Evolutionary conservation across 225 moss, liverwort and hornwort genomes (phyloP), one percentile per base, ranked within the genome.

Genomic region (Physcomitrium patens): DNA sequence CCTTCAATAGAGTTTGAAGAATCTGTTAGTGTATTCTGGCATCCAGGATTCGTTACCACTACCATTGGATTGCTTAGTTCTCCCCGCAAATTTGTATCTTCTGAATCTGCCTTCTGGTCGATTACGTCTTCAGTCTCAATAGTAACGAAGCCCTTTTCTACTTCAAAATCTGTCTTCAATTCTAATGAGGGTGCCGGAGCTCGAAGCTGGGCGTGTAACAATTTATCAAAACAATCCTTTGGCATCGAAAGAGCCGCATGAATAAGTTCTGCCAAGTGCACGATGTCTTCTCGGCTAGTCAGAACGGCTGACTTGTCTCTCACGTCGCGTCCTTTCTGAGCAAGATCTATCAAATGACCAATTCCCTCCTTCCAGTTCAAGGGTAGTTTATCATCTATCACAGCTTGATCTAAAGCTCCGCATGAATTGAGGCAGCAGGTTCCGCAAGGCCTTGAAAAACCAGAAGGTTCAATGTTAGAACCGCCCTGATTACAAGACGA

Each of bases 201-300:
- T 31, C 26, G 75, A 24, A 42, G 63, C 75, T 67, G 76, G 63
- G 51, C 47, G 47, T 56, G 53, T 57, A 60, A 56, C 43, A 79
- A 43, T 12, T 48, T 72, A 20, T 37, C 56, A 37, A 66, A 47
- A 53, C 61, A 48, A 74, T 63, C 31, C 7, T 74, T 72, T 19
- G 71, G 71, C 67, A 61, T 61, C 24, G 72, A 67, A 16, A 79
- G 75, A 67, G 72, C 63, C 48, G 71, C 76, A 76, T 79, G 72
- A 78, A 79, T 77, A 14, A 80, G 67, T 55, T 77, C 73, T n/a
- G 73, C 70, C 60, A 84, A 69, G 49, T 77, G 73, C 65, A 68
- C 27, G 44, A 83, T 65, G 50, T 47, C 69, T 66, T 84, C 77
- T 44, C 67, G 48, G 66, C 77, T 55, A 19, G 63, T 60, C 43